Percentiles rank a stretch among this genome's conserved stretches.
Conservation (phyloP, 805 yeast genomes). For the Lachancea meyersii region DNA sequence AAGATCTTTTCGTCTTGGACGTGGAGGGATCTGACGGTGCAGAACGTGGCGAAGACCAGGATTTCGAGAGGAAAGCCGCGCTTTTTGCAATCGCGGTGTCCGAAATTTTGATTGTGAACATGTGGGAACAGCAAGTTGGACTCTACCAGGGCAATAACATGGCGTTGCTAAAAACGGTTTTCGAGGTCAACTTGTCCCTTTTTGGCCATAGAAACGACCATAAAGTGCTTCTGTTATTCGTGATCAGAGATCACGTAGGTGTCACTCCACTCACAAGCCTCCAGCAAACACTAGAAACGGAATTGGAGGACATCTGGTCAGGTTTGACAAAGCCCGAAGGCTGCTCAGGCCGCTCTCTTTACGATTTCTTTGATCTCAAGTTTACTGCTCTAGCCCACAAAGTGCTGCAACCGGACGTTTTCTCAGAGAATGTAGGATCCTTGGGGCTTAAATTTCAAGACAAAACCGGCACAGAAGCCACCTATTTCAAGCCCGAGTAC, state of each 20-base stretch:
- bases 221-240: conserved; percentile 71
- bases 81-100: conserved; percentile 88
- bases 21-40: conserved; percentile 99
- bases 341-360: conserved; percentile 46
- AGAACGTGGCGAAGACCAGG: conserved; percentile 97
- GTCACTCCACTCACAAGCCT: conserved; percentile 73
- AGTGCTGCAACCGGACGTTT: conserved; percentile 68
- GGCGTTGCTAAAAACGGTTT: conserved; percentile 91
- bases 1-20: conserved; percentile 72
- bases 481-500: conserved; percentile 60
- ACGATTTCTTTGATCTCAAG: conserved; percentile 78
- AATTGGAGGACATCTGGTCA: conserved; percentile 73
- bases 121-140: conserved; percentile 98
- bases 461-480: conserved; percentile 19
- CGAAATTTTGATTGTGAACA: conserved; percentile 82
- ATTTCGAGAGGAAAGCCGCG: conserved; percentile 94
- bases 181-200: conserved; percentile 85
- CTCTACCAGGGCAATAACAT: conserved; percentile 95
- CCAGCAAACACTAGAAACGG: conserved; percentile 60
- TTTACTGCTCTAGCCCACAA: conserved; percentile 84
- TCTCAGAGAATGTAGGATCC: conserved; percentile 49
- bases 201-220: conserved; percentile 61
- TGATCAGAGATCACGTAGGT: conserved; percentile 88
- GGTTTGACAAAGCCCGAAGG: conserved; percentile 67
- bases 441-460: conserved; percentile 58